phyloP scores from a whole-genome alignment of 352 stramenopile species.

The Blastocystis sp. region DNA sequence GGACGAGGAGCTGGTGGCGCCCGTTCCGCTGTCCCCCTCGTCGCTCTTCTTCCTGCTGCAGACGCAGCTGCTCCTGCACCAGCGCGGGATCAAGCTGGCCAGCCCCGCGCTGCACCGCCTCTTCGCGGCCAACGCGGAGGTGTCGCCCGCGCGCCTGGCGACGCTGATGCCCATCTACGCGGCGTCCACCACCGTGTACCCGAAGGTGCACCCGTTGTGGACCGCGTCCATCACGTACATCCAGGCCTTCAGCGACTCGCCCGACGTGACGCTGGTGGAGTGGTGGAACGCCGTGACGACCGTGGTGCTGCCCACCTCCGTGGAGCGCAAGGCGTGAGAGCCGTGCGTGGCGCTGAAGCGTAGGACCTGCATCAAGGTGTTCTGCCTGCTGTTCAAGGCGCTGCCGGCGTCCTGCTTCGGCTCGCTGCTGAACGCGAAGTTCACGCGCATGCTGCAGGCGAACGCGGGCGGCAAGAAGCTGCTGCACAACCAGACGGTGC shows the following conservation, averaged over 20 bases:
- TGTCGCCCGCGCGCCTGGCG: neutral
- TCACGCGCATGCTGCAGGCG: neutral
- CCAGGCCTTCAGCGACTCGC: neutral
- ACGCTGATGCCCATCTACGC: constrained; percentile 16
- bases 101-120: neutral
- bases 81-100: neutral
- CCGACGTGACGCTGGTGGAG: neutral
- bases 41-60: constrained; percentile 20
- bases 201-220: constrained; percentile 49
- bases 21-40: neutral
- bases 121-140: neutral
- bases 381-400: neutral
- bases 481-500: constrained; percentile 11
- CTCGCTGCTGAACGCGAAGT: neutral
- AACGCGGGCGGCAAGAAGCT: constrained; percentile 17
- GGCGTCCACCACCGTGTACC: constrained; percentile 13
- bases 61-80: constrained; percentile 5
- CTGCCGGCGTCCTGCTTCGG: neutral
- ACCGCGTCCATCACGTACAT: neutral
- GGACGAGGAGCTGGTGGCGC: constrained; percentile 29
- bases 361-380: constrained; percentile 34
- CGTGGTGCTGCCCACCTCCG: neutral
- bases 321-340: neutral
- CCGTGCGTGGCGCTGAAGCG: neutral
- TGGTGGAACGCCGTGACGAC: constrained; percentile 43